A percentile compares a stretch with the other conserved stretches of the same genome.
Evolutionary conservation across 768 basidiomycete genomes (phyloP).

Genomic region (Mycena belliarum): DNA sequence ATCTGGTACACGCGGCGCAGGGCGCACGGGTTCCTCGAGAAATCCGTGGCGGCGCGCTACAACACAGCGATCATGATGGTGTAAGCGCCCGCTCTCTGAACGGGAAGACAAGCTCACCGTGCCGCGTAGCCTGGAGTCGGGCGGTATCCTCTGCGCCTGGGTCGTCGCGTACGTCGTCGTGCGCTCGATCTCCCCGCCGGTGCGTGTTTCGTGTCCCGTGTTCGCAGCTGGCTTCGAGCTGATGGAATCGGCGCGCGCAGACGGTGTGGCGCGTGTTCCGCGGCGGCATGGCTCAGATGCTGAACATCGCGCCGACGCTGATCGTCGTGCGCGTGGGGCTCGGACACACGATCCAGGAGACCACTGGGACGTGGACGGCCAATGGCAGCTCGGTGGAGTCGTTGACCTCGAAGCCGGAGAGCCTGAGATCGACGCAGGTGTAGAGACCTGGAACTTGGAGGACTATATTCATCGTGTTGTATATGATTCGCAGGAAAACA

Average conservation of each 20-base stretch:
- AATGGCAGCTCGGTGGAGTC: not conserved
- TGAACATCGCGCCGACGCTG: slow-evolving; percentile 20
- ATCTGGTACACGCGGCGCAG: slow-evolving; percentile 9
- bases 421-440: not conserved
- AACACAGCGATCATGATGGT: slow-evolving; percentile 17
- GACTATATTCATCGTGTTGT: too few relatives aligned
- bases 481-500: too few relatives aligned
- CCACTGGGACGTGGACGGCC: not conserved
- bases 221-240: too few relatives aligned
- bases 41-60: not conserved
- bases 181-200: slow-evolving; percentile 12
- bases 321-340: slow-evolving; percentile 19
- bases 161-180: slow-evolving; percentile 12
- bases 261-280: slow-evolving; percentile 21
- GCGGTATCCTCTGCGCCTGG: slow-evolving; percentile 14
- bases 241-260: not conserved
- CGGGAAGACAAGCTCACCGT: not conserved
- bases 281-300: slow-evolving; percentile 12
- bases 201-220: not conserved
- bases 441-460: too few relatives aligned
- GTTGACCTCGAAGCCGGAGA: not conserved
- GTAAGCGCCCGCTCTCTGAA: not conserved
- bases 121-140: slow-evolving; percentile 3
- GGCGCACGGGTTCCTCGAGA: not conserved
- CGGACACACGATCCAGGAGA: slow-evolving; percentile 1